Percentiles rank a stretch among this genome's conserved stretches.
These are phyloP conservation scores for Rhodotorula sp. DNA, from an alignment of 1,284 basidiomycete genomes.

Conservation along the genomic window DNA sequence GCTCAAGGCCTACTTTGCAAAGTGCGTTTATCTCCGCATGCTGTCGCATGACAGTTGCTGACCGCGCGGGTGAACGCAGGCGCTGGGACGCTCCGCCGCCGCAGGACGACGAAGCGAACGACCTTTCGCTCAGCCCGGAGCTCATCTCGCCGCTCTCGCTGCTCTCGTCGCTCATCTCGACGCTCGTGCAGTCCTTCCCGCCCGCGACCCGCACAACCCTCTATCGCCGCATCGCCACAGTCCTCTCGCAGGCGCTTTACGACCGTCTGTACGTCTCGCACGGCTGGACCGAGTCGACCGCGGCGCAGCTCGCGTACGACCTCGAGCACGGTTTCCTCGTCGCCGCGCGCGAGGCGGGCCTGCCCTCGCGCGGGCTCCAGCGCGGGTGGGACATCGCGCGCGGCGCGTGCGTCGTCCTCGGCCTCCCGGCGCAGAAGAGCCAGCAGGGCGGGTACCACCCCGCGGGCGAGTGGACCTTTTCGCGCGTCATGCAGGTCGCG, in stretches of 20 bases:
- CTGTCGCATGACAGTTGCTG: not conserved
- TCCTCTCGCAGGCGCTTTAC: constrained; percentile 31
- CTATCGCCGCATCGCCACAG: constrained; percentile 37
- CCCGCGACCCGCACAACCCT: constrained; percentile 23
- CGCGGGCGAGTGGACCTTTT: constrained; percentile 32
- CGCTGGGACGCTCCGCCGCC: constrained; percentile 25
- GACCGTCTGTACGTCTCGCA: constrained; percentile 37
- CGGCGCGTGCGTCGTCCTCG: constrained; percentile 38
- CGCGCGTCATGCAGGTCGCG: constrained; percentile 43
- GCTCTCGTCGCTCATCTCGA: constrained; percentile 39
- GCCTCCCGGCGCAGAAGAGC: constrained; percentile 35
- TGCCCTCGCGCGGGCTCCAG: constrained; percentile 27
- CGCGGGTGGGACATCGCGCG: constrained; percentile 41
- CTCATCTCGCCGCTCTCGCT: constrained; percentile 42
- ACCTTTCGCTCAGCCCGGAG: constrained; percentile 40
- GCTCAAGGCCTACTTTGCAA: constrained; percentile 68
- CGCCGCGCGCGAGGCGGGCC: constrained; percentile 39
- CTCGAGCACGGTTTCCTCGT: constrained; percentile 43
- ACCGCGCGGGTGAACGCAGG: not conserved
- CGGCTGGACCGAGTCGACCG: constrained; percentile 38
- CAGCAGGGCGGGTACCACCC: constrained; percentile 22
- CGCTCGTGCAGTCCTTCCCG: constrained; percentile 37
- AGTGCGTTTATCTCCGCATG: constrained; percentile 49
- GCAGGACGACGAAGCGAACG: constrained; percentile 10
- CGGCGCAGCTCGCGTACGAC: constrained; percentile 41